Evolutionary conservation across 345 rosid species (phyloP), one percentile per base, ranked within the genome.

Genomic region (Toxicodendron radicans): DNA sequence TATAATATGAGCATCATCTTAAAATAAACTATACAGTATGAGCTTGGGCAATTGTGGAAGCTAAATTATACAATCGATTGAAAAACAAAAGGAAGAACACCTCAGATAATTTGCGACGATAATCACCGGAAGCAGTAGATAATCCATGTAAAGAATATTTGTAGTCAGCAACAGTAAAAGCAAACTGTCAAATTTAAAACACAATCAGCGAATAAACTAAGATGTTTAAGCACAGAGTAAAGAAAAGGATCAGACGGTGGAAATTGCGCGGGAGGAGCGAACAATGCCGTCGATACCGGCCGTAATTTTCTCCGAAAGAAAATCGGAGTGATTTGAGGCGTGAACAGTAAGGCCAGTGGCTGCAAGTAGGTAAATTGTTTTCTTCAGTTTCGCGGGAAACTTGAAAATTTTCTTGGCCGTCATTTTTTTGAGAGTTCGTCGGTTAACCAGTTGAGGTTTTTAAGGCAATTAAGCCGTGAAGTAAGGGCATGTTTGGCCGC

Each of bases 191-290:
- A 20, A 61, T 13, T 3, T 14, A 24, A 81, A 68, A 43, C 4
- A 14, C 1, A 68, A 38, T 21, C 43, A 58, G 33, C 13, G 24
- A 68, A 17, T 35, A 61, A 56, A 2, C 43, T 4, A 14, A 5
- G 68, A 20, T 43, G 27, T 23, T 14, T 12, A 21, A 16, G 4
- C 9, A 21, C 54, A 11, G 32, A 21, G 32, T 20, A 13, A 5
- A 33, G 70, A 63, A 32, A 46, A 70, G 66, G 75, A 68, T 72
- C 86, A 21, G 60, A 90, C 91, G 17, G 91, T 70, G 69, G 79
- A 78, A 66, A 88, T 51, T 16, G 97, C 87, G 72, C 91, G 91
- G 82, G 76, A 88, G 27, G 97, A 86, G 67, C 89, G 92, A 72
- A 80, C 65, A 60, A 85, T 35, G 80, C 84, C 87, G 66, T 86